Evolutionary conservation across 1,139 yeast genomes (phyloP), one percentile per base, ranked within the genome.

Genomic region (Fermentozyma sake): DNA sequence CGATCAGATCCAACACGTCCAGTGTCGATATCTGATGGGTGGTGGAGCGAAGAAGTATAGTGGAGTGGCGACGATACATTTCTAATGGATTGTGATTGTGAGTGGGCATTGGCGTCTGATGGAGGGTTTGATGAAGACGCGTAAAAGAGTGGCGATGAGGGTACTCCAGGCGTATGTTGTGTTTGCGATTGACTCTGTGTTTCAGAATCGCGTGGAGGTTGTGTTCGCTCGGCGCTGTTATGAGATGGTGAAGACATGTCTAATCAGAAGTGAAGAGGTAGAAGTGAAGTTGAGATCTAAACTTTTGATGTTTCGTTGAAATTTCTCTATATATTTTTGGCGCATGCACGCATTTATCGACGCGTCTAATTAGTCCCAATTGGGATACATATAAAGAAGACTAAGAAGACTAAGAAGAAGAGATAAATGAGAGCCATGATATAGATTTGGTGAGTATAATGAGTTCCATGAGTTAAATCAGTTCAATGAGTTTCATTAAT

Each of bases 61-160:
- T 61, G 69, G 30, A 67, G 58, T 2, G 73, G 73, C 6, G 72
- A 64, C 8, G 72, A 66, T 4, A 64, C 49, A 29, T 61, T 42
- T 20, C 48, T 40, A 15, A 52, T 34, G n/a, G n/a, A n/a, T n/a
- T n/a, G n/a, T 26, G 48, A 44, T 7, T 51, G 44, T 13, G 46
- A 39, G 7, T 37, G 39, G 8, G 39, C 45, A 30, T 40, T 41
- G 20, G 35, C 42, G 33, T 66, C 72, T 8, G 71, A 64, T 27
- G 58, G 52, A 2, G 69, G 65, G 33, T 66, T 64, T 13, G 74
- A 68, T 7, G 76, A 67, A 16, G 76, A 70, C 13, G 75, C 73
- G 47, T 78, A 70, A 46, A 79, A 77, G 34, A 79, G 64, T 17
- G 86, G 86, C 14, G 86, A 79, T 8, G 84, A 76, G 6, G 80